These are phyloP conservation scores for Trametes sp. DNA, from an alignment of 1,284 basidiomycete genomes.

Conservation along the genomic window DNA sequence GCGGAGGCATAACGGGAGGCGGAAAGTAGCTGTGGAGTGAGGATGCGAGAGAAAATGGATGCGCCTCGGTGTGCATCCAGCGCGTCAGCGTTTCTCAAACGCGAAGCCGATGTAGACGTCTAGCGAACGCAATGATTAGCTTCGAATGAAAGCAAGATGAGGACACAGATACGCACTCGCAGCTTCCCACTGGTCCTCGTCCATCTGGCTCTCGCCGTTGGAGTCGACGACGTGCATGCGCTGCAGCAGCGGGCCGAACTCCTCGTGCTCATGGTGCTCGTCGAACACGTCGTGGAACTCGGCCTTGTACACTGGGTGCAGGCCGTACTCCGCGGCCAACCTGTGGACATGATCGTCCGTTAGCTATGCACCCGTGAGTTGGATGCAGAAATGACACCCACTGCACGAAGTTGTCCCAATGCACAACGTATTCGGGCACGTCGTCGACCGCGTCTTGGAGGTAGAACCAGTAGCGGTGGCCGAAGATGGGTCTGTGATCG, in stretches of 20 bases:
- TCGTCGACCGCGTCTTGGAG: constrained; percentile 95
- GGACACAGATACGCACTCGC: constrained; percentile 74
- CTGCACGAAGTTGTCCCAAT: constrained; percentile 93
- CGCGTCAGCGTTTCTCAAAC: constrained; percentile 31
- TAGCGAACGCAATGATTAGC: constrained; percentile 39
- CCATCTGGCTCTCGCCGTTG: constrained; percentile 88
- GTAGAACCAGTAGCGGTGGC: constrained; percentile 95
- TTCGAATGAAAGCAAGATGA: neutral
- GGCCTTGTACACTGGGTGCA: constrained; percentile 81
- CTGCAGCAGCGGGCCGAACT: constrained; percentile 81
- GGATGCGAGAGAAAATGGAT: neutral
- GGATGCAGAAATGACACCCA: constrained; percentile 50
- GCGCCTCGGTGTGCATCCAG: neutral
- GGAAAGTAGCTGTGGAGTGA: neutral
- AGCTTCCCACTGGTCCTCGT: constrained; percentile 95
- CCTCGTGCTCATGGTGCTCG: constrained; percentile 77
- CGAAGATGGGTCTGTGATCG: constrained; percentile 72
- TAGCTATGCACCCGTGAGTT: neutral
- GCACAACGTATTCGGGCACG: constrained; percentile 96
- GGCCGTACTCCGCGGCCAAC: constrained; percentile 84
- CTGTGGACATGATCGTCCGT: constrained; percentile 48
- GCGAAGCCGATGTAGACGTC: constrained; percentile 67
- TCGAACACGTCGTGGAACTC: constrained; percentile 90
- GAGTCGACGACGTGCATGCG: constrained; percentile 90
- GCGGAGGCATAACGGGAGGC: neutral